These are phyloP conservation scores for Chloroidium sp. DNA, from an alignment of 163 green algal genomes.

Conservation along the genomic window DNA sequence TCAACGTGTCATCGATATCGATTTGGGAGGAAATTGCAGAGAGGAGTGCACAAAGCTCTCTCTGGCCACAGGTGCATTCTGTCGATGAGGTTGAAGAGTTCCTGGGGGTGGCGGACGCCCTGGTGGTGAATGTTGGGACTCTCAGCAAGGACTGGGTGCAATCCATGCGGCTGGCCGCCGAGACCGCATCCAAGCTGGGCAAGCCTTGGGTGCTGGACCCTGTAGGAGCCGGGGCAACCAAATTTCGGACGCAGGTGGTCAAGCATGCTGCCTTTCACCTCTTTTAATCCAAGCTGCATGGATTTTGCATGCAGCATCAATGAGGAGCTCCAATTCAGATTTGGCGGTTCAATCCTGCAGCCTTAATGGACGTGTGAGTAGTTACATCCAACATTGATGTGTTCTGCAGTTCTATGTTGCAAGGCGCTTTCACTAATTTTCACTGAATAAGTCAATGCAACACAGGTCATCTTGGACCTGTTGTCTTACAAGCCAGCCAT, in stretches of 20 bases:
- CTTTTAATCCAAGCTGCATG: background rate
- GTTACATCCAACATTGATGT: background rate
- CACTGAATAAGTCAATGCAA: background rate
- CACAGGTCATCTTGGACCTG: conserved; percentile 38
- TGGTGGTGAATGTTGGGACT: conserved; percentile 84
- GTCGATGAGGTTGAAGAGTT: conserved; percentile 67
- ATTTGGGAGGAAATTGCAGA: background rate
- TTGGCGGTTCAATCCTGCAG: background rate
- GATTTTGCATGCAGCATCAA: background rate
- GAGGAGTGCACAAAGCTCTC: background rate
- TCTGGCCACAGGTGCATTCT: conserved; percentile 39
- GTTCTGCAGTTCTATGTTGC: background rate
- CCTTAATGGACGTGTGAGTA: background rate
- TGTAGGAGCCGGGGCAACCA: conserved; percentile 64
- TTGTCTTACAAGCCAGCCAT: conserved; percentile 58
- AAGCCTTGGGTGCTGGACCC: conserved; percentile 89
- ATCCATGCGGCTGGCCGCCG: conserved; percentile 50
- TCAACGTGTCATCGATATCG: background rate
- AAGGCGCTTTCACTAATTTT: background rate
- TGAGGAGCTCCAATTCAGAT: background rate
- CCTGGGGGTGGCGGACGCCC: conserved; percentile 34
- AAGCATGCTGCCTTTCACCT: background rate
- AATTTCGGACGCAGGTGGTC: conserved; percentile 35
- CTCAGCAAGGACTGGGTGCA: conserved; percentile 52
- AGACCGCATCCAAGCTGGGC: conserved; percentile 29